A percentile compares a stretch with the other conserved stretches of the same genome.
Conservation (phyloP, 1,284 basidiomycete species). For the Apiotrichum porosum region DNA sequence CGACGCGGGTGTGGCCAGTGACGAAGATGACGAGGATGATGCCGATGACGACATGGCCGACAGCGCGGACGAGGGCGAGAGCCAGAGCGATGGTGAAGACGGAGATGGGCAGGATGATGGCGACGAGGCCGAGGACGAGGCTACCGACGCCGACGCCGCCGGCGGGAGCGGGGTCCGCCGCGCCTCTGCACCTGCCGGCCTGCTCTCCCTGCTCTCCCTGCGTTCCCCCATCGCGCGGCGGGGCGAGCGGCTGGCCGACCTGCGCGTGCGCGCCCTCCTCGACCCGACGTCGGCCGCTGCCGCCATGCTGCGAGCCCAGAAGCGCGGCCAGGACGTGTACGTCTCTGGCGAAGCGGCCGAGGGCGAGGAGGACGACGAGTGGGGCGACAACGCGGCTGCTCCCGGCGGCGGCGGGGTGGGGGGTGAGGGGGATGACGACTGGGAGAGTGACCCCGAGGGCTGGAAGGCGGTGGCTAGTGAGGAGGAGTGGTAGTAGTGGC, state of each 20-base stretch:
- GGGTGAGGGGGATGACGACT: slow-evolving; percentile 26
- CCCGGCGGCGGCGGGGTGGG: slow-evolving; percentile 3
- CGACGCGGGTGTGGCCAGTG: slow-evolving; percentile 2
- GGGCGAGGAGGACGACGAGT: slow-evolving; percentile 3
- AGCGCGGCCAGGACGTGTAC: slow-evolving; percentile 36
- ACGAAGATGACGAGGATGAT: slow-evolving; percentile 7
- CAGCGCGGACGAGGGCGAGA: slow-evolving; percentile 6
- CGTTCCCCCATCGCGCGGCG: slow-evolving; percentile 17
- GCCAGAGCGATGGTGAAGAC: neutral
- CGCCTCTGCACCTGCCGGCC: neutral
- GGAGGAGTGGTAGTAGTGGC: slow-evolving; percentile 25
- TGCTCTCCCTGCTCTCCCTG: slow-evolving; percentile 19
- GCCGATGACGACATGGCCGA: slow-evolving; percentile 4
- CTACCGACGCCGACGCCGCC: neutral
- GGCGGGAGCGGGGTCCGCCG: neutral
- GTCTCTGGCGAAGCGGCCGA: slow-evolving; percentile 25
- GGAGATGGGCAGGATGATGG: neutral
- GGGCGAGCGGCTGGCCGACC: slow-evolving; percentile 21
- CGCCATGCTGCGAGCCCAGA: slow-evolving; percentile 21
- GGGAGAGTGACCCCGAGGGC: slow-evolving; percentile 31
- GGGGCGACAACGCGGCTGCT: slow-evolving; percentile 4
- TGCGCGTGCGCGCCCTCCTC: slow-evolving; percentile 39
- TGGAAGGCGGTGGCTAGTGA: slow-evolving; percentile 25
- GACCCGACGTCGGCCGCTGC: slow-evolving; percentile 26
- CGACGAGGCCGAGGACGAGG: neutral